phyloP scores from a whole-genome alignment of 1,139 yeast species.

The Taphrina wiesneri region DNA sequence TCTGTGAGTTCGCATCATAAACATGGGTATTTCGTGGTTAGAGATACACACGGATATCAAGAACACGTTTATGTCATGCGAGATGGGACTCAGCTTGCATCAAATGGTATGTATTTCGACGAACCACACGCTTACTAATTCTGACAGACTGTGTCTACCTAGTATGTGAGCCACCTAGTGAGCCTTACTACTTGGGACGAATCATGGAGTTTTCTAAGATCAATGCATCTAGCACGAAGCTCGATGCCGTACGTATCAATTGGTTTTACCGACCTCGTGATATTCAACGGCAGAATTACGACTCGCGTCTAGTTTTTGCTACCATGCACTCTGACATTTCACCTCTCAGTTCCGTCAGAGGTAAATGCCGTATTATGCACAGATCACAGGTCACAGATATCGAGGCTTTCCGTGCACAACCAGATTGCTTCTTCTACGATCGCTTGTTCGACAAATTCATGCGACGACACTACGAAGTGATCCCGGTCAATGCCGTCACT shows the following conservation, averaged over 20 bases:
- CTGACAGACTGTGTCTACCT: constrained; percentile 69
- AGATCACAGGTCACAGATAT: constrained; percentile 62
- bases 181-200: constrained; percentile 87
- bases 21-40: neutral
- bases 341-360: constrained; percentile 74
- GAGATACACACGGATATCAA: neutral
- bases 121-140: neutral
- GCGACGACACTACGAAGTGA: constrained; percentile 76
- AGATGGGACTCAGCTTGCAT: neutral
- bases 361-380: constrained; percentile 70
- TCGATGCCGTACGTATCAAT: constrained; percentile 68
- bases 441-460: constrained; percentile 84
- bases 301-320: constrained; percentile 75
- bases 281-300: constrained; percentile 65
- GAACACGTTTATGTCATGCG: neutral
- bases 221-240: constrained; percentile 49
- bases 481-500: constrained; percentile 59
- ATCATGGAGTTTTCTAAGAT: constrained; percentile 66
- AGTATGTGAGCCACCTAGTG: constrained; percentile 92
- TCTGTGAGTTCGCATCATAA: neutral
- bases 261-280: constrained; percentile 94
- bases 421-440: constrained; percentile 81
- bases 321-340: constrained; percentile 87
- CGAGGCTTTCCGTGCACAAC: constrained; percentile 57
- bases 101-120: neutral